These are phyloP conservation scores for Thraustochytrium striatum DNA, from an alignment of 352 stramenopile species.

Conservation along the genomic window DNA sequence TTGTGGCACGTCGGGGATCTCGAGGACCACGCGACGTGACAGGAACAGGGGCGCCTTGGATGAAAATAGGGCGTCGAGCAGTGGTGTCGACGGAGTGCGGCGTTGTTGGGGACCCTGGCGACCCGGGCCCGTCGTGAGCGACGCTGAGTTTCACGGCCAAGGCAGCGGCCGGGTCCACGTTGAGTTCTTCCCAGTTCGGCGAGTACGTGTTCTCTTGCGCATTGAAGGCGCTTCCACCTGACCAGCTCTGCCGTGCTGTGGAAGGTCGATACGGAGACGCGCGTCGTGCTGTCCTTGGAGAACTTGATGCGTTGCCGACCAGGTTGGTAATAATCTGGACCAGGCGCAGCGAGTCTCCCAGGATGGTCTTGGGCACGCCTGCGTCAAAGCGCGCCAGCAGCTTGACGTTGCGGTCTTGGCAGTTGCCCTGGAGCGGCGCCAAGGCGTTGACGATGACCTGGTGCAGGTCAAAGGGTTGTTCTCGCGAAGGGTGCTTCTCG, in stretches of 20 bases:
- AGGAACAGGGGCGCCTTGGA: no score
- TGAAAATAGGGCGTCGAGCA: no score
- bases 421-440: slow-evolving; percentile 75
- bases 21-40: no score
- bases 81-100: no score
- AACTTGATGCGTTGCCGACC: slow-evolving; percentile 73
- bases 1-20: no score
- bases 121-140: no score
- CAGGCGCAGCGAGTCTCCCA: slow-evolving; percentile 65
- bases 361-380: slow-evolving; percentile 63
- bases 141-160: no score
- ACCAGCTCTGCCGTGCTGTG: no score
- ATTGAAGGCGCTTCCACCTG: background rate
- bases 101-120: no score
- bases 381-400: slow-evolving; percentile 63
- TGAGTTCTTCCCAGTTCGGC: no score
- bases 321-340: slow-evolving; percentile 69
- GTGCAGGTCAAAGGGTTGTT: slow-evolving; percentile 68
- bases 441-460: slow-evolving; percentile 69
- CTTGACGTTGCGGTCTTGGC: slow-evolving; percentile 68
- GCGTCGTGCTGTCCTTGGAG: slow-evolving; percentile 67
- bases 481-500: slow-evolving; percentile 67
- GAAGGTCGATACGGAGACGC: slow-evolving; percentile 61
- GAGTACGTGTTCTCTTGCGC: background rate
- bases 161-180: no score